Evolutionary conservation across 2,329 filamentous ascomycete genomes (phyloP).

Genomic region (Xylariaceae sp.): DNA sequence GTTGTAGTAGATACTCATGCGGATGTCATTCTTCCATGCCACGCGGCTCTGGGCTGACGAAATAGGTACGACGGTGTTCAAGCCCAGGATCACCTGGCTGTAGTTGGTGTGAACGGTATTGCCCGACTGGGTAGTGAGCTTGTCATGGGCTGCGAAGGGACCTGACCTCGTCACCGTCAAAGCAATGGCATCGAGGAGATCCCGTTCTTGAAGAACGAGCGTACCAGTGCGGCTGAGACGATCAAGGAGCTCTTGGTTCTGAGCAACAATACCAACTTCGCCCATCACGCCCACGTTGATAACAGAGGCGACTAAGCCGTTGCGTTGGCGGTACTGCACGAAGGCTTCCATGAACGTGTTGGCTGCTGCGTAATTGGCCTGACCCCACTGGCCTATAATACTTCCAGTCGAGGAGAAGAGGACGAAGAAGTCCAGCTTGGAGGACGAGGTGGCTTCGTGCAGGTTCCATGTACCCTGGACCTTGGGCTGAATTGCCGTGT

Average conservation of each 20-base stretch:
- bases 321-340: conserved; percentile 5
- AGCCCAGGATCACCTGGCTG: neutral
- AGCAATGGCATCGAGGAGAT: neutral
- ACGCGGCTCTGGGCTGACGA: neutral
- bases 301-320: neutral
- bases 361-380: conserved; percentile 18
- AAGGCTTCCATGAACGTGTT: conserved; percentile 17
- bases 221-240: neutral
- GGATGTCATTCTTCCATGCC: neutral
- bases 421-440: conserved; percentile 20
- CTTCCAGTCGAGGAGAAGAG: conserved; percentile 13
- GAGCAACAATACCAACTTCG: neutral
- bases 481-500: conserved; percentile 11
- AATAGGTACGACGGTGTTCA: neutral
- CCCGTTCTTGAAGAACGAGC: neutral
- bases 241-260: neutral
- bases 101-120: neutral
- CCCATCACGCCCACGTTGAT: conserved; percentile 9
- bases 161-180: neutral
- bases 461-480: conserved; percentile 18
- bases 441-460: neutral
- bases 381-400: conserved; percentile 4
- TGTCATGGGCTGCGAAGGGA: neutral
- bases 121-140: neutral
- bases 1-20: conserved; percentile 4